These are phyloP conservation scores for Cryptosporidium meleagridis DNA, from an alignment of 169 alveolate genomes.

Conservation along the genomic window DNA sequence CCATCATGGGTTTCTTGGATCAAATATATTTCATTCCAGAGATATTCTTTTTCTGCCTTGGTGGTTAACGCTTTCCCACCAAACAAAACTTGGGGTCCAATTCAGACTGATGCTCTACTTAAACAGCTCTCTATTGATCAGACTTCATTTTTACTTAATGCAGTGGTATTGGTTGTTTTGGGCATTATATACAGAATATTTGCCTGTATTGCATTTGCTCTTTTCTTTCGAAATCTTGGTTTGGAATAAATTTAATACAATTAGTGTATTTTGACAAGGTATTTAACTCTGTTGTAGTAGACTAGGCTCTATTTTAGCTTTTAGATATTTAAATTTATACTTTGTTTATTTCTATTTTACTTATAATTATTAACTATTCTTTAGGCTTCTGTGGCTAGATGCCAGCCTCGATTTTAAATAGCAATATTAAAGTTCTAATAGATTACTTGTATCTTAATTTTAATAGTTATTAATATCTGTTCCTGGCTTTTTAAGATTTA, in stretches of 20 bases:
- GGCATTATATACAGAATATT: conserved; percentile 24
- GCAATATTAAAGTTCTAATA: too few relatives aligned
- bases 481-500: too few relatives aligned
- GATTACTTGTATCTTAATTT: too few relatives aligned
- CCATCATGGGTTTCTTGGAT: conserved; percentile 58
- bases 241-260: conserved; percentile 7
- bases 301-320: neutral
- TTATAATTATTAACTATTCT: too few relatives aligned
- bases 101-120: neutral
- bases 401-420: too few relatives aligned
- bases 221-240: conserved; percentile 33
- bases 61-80: conserved; percentile 40
- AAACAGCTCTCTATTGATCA: conserved; percentile 26
- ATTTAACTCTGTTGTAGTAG: neutral
- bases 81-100: conserved; percentile 28
- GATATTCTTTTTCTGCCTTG: conserved; percentile 33
- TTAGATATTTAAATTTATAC: too few relatives aligned
- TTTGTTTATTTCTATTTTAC: too few relatives aligned
- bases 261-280: neutral
- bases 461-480: too few relatives aligned
- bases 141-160: conserved; percentile 32
- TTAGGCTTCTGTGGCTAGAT: too few relatives aligned
- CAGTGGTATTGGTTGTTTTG: neutral
- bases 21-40: conserved; percentile 22
- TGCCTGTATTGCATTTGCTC: conserved; percentile 19